phyloP scores from a whole-genome alignment of 306 rosid genomes.

The Cicer judaicum region DNA sequence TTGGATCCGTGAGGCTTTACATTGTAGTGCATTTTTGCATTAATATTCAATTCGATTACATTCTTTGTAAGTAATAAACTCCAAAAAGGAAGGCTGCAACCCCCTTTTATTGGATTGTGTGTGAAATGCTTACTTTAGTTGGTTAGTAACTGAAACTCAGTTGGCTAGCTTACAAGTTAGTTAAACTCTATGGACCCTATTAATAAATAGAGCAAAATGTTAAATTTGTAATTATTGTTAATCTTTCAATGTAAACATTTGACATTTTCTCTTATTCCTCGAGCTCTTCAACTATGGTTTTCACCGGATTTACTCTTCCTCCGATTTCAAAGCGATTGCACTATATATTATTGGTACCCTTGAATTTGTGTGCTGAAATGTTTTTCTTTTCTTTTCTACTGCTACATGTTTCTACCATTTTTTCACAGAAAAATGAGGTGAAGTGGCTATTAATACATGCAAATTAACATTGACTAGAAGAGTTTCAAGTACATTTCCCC shows the following conservation, averaged over 20 bases:
- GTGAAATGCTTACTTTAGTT: not conserved
- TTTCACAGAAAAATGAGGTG: too few species aligned
- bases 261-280: not conserved
- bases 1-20: conserved; percentile 62
- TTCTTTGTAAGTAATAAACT: conserved; percentile 5
- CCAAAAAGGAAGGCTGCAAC: conserved; percentile 14
- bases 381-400: too few species aligned
- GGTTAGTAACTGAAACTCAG: not conserved
- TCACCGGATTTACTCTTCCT: too few species aligned
- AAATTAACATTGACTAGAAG: too few species aligned
- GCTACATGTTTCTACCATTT: too few species aligned
- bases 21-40: conserved; percentile 17
- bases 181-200: not conserved
- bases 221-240: not conserved
- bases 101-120: conserved; percentile 9
- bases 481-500: too few species aligned
- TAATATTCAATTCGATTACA: conserved; percentile 34
- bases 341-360: too few species aligned
- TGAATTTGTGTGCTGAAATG: too few species aligned
- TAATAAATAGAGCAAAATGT: not conserved
- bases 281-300: not conserved
- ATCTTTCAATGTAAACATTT: conserved; percentile 1
- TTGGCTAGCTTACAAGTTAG: not conserved
- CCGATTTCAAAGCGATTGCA: too few species aligned
- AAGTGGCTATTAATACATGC: too few species aligned